Conservation (phyloP, 371 early-diverging fungal genomes). For the Mortierella sp. region DNA sequence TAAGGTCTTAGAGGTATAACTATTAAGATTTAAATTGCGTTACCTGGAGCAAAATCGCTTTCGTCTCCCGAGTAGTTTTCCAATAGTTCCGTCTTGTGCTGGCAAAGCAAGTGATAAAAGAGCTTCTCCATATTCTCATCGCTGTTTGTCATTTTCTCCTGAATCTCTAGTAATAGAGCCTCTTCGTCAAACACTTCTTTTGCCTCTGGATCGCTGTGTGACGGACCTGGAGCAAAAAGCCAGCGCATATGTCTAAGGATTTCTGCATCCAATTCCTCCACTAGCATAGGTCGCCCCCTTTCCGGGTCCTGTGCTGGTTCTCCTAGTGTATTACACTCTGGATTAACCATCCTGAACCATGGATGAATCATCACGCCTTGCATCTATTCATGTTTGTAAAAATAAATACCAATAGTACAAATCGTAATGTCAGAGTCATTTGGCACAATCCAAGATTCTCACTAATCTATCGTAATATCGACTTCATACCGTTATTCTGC, state of each 20-base stretch:
- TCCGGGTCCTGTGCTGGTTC: conserved; percentile 51
- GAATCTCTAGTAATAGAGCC: conserved; percentile 50
- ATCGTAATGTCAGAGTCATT: background rate
- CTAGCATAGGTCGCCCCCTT: conserved; percentile 28
- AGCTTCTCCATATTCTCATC: conserved; percentile 68
- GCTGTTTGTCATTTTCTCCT: conserved; percentile 47
- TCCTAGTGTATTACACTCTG: conserved; percentile 30
- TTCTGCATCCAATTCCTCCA: conserved; percentile 60
- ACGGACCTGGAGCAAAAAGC: conserved; percentile 58
- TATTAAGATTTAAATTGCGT: background rate
- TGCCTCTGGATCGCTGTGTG: conserved; percentile 47
- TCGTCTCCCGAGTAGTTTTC: conserved; percentile 58
- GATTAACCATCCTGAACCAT: conserved; percentile 65
- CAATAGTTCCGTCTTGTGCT: conserved; percentile 65
- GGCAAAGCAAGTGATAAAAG: conserved; percentile 70
- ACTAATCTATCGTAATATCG: too few species aligned
- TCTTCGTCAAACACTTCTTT: conserved; percentile 61
- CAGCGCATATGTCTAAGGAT: conserved; percentile 52
- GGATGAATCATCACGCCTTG: conserved; percentile 69
- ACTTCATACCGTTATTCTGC: conserved; percentile 62
- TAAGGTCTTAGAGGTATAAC: background rate
- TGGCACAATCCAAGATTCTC: background rate
- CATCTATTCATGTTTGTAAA: conserved; percentile 56
- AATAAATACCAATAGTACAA: background rate
- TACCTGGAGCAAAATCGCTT: conserved; percentile 38